These are phyloP conservation scores for Clarireedia monteithiana DNA, from an alignment of 2,329 filamentous ascomycete genomes.

Conservation along the genomic window DNA sequence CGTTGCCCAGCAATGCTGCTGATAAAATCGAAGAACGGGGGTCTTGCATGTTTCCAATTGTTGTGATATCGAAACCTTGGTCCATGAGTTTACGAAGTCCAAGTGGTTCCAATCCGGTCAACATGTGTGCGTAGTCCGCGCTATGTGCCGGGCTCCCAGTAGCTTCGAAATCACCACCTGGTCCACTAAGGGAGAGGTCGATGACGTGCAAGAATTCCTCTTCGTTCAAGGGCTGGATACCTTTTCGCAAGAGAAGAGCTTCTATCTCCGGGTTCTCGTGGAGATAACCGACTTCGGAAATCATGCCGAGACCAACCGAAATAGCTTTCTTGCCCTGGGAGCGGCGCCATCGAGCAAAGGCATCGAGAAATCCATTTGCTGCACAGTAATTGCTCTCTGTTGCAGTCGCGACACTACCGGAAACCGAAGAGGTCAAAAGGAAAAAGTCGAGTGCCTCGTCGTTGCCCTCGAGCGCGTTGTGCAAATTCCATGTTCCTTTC, in stretches of 20 bases:
- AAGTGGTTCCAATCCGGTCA: slow-evolving; percentile 10
- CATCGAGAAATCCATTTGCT: slow-evolving; percentile 32
- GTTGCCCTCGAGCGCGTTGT: neutral
- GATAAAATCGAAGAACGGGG: too few relatives aligned
- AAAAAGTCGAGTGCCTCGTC: slow-evolving; percentile 30
- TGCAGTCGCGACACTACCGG: slow-evolving; percentile 25
- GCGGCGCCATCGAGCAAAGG: slow-evolving; percentile 24
- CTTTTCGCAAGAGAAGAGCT: slow-evolving; percentile 29
- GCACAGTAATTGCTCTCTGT: slow-evolving; percentile 33
- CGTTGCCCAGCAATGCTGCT: too few relatives aligned
- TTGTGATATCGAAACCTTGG: slow-evolving; percentile 5
- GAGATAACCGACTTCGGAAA: slow-evolving; percentile 31
- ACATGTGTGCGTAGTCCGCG: neutral
- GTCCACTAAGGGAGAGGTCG: slow-evolving; percentile 1
- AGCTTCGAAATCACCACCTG: too few relatives aligned
- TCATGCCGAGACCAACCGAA: slow-evolving; percentile 28
- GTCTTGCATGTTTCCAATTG: too few relatives aligned
- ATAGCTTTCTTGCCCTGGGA: slow-evolving; percentile 19
- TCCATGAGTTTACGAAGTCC: slow-evolving; percentile 1
- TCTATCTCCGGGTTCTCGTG: slow-evolving; percentile 32
- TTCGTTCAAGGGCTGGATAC: slow-evolving; percentile 29
- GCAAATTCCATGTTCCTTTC: slow-evolving; percentile 10
- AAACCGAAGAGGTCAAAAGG: slow-evolving; percentile 26
- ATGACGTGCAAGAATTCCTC: slow-evolving; percentile 11
- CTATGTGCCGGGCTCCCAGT: too few relatives aligned